A percentile compares a stretch with the other conserved stretches of the same genome.
phyloP scores from a whole-genome alignment of 768 basidiomycete genomes.

The Boletus reticuloceps region DNA sequence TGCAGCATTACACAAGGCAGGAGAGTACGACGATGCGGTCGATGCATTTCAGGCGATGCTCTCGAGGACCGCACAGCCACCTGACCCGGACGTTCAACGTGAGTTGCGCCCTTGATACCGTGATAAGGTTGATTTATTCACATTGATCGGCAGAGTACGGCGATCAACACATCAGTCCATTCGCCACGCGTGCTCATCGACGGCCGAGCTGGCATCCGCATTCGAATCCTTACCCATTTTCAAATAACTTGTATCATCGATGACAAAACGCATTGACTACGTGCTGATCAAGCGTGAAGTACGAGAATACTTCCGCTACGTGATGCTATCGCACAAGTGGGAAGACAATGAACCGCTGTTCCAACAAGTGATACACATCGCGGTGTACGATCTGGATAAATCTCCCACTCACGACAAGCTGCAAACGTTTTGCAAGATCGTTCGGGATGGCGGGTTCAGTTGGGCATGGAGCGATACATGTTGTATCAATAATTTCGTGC shows the following conservation, averaged over 20 bases:
- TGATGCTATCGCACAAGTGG: conserved; percentile 2
- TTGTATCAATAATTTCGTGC: neutral
- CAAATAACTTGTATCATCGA: neutral
- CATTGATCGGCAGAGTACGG: neutral
- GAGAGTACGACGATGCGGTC: neutral
- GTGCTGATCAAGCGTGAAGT: neutral
- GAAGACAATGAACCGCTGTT: neutral
- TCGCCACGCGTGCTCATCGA: neutral
- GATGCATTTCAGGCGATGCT: neutral
- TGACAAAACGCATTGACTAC: neutral
- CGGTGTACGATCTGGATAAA: neutral
- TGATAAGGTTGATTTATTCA: neutral
- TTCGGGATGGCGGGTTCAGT: neutral
- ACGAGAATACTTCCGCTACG: neutral
- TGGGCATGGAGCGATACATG: neutral
- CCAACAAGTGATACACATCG: neutral
- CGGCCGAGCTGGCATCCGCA: neutral
- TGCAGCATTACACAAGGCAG: neutral
- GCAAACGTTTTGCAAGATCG: neutral
- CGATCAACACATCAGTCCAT: neutral
- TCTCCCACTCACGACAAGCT: neutral
- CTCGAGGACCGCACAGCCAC: neutral
- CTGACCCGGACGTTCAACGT: neutral
- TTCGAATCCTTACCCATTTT: neutral
- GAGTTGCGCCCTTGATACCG: neutral